Percentiles rank a stretch among this genome's conserved stretches.
phyloP scores from a whole-genome alignment of 1,139 yeast genomes.

The Yamadazyma blattariae region DNA sequence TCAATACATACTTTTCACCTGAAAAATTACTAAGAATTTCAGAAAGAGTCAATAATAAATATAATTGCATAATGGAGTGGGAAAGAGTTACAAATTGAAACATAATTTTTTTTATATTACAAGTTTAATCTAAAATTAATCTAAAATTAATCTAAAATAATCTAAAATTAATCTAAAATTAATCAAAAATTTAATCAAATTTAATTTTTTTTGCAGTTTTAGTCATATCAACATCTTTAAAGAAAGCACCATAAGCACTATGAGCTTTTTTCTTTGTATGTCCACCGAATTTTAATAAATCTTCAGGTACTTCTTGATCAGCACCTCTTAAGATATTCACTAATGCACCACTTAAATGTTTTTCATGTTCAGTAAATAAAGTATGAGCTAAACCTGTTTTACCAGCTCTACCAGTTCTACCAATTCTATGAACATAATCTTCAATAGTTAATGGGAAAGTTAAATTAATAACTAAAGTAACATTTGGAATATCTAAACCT shows the following conservation, averaged over 20 bases:
- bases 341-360: conserved; percentile 93
- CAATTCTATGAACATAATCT: conserved; percentile 97
- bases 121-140: too few relatives aligned
- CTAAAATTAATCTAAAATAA: too few relatives aligned
- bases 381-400: conserved; percentile 94
- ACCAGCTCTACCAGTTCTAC: conserved; percentile 99
- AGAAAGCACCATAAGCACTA: conserved; percentile 94
- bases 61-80: too few relatives aligned
- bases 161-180: too few relatives aligned
- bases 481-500: conserved; percentile 97
- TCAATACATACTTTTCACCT: too few relatives aligned
- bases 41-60: too few relatives aligned
- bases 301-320: conserved; percentile 95
- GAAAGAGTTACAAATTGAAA: too few relatives aligned
- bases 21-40: too few relatives aligned
- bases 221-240: conserved; percentile 82
- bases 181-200: conserved; percentile 64
- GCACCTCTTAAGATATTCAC: conserved; percentile 92
- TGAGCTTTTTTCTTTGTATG: conserved; percentile 98
- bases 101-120: too few relatives aligned
- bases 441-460: conserved; percentile 98
- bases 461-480: conserved; percentile 89
- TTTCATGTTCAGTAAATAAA: conserved; percentile 93
- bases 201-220: conserved; percentile 91
- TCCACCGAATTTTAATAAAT: conserved; percentile 89